Evolutionary conservation across 2,329 filamentous ascomycete species (phyloP), one percentile per base, ranked within the genome.

Genomic region (Ilyonectria destructans): DNA sequence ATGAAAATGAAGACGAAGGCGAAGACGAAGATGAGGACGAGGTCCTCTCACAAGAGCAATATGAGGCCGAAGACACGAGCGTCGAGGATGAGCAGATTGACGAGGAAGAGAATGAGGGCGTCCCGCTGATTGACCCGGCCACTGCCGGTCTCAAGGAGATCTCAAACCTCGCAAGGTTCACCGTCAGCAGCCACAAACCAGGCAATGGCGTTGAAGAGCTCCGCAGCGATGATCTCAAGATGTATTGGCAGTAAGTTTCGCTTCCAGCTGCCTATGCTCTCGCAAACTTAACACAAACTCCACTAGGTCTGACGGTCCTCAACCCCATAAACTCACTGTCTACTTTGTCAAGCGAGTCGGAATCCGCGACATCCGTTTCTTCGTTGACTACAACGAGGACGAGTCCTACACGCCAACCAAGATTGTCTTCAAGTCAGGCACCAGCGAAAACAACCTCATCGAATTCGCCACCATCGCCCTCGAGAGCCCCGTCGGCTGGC

Each of bases 381-480:
- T 92, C 74, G 91, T 99, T 51, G 95, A 99, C 82, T 97, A 97
- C 80, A 91, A 92, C 69, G 90, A 94, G 61, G 96, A 99, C 81
- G 96, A 99, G 82, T 96, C 93, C 49, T 99, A 99, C 80, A 99
- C 96, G 3, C 96, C 96, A 0, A 98, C 95, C 1, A 93, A 95
- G 75, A 97, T 99, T 76, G 85, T 93, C 54, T 95, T 98, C 78
- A 90, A 92, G 43, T 96, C 95, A 0, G 96, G 96, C 13, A 97
- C 94, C 70, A 94, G 95, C 51, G 92, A 95, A 71, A 96, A 98
- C 80, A 95, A 97, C 77, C 89, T 98, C 10, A 92, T 97, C 61
- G 93, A 96, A 70, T 98, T 97, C 80, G 91, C 91, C 2, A 91
- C 91, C 26, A 92, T 97, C 86, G 88, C 89, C 70, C 91, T 97